Evolutionary conservation across 2,329 filamentous ascomycete species (phyloP).

Genomic region (Xylariaceae sp.): DNA sequence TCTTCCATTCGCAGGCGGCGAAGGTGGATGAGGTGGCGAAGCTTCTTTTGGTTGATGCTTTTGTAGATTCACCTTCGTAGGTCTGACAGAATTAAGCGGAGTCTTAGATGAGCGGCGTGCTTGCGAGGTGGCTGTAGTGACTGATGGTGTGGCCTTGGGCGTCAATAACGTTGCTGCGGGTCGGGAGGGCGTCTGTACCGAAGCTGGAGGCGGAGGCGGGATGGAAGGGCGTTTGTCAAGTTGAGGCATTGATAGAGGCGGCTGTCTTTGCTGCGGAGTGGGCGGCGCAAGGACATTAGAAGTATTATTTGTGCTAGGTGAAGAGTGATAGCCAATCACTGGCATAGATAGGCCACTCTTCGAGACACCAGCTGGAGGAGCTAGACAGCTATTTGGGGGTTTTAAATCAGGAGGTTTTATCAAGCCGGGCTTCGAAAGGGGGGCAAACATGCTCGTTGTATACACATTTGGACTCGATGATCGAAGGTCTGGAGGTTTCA

Average conservation of each 20-base stretch:
- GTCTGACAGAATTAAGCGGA: slow-evolving; percentile 19
- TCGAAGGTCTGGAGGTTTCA: slow-evolving; percentile 27
- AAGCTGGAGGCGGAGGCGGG: background rate
- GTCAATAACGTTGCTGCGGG: slow-evolving; percentile 13
- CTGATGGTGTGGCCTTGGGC: slow-evolving; percentile 6
- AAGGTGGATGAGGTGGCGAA: slow-evolving; percentile 30
- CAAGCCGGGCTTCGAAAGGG: slow-evolving; percentile 24
- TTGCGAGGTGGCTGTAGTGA: background rate
- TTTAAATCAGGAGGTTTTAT: slow-evolving; percentile 32
- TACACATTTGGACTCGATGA: slow-evolving; percentile 24
- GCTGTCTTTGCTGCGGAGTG: slow-evolving; percentile 39
- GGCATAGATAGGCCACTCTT: slow-evolving; percentile 34
- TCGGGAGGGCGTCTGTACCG: slow-evolving; percentile 9
- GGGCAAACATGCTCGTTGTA: slow-evolving; percentile 35
- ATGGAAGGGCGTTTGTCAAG: slow-evolving; percentile 17
- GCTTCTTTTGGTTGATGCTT: slow-evolving; percentile 26
- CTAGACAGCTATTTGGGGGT: slow-evolving; percentile 31
- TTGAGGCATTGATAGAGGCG: slow-evolving; percentile 36
- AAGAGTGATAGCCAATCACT: slow-evolving; percentile 35
- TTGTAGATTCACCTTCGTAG: slow-evolving; percentile 22
- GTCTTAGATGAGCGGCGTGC: slow-evolving; percentile 18
- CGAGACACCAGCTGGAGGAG: slow-evolving; percentile 30
- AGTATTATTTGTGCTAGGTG: slow-evolving; percentile 16
- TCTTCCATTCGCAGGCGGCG: slow-evolving; percentile 43
- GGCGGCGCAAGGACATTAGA: slow-evolving; percentile 46